These are phyloP conservation scores for Phytophthora tentaculata DNA, from an alignment of 352 stramenopile species.

Conservation along the genomic window DNA sequence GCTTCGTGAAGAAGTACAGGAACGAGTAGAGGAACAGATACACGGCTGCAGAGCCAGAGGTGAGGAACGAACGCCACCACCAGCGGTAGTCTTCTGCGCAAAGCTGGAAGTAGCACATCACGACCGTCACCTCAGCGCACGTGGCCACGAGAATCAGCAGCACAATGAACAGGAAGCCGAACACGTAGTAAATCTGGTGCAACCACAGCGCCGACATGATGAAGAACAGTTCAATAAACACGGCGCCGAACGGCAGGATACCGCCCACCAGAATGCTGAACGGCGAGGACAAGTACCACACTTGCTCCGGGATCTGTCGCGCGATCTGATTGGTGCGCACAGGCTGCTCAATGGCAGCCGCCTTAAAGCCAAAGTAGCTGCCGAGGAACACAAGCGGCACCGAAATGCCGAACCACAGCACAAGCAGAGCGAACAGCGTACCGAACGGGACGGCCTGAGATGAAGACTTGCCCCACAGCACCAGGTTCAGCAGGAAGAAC, in stretches of 20 bases:
- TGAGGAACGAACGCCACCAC: slow-evolving; percentile 98
- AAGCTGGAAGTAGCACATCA: slow-evolving; percentile 99
- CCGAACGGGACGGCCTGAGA: slow-evolving; percentile 94
- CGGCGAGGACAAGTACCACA: slow-evolving; percentile 96
- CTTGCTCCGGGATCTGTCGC: slow-evolving; percentile 92
- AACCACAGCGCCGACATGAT: slow-evolving; percentile 99
- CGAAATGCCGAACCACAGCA: slow-evolving; percentile 98
- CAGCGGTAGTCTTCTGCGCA: slow-evolving; percentile 99
- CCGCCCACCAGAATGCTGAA: slow-evolving; percentile 97
- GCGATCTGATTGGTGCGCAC: slow-evolving; percentile 92
- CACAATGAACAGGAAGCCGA: slow-evolving; percentile 99
- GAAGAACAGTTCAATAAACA: slow-evolving; percentile 99
- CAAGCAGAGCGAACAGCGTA: slow-evolving; percentile 96
- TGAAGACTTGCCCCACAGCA: slow-evolving; percentile 90
- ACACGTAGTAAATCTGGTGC: slow-evolving; percentile 99
- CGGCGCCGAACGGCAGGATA: slow-evolving; percentile 98
- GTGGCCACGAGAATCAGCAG: slow-evolving; percentile 98
- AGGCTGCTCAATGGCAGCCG: slow-evolving; percentile 86
- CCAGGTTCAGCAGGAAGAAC: slow-evolving; percentile 97
- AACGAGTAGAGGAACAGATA: slow-evolving; percentile 99
- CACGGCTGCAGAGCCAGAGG: slow-evolving; percentile 94
- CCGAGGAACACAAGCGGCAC: slow-evolving; percentile 98
- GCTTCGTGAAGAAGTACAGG: slow-evolving; percentile 98
- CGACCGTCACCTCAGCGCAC: slow-evolving; percentile 98
- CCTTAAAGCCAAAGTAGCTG: slow-evolving; percentile 96